A percentile compares a stretch with the other conserved stretches of the same genome.
Evolutionary conservation across 257 asterid genomes (phyloP).

Genomic region (Gentiana straminea): DNA sequence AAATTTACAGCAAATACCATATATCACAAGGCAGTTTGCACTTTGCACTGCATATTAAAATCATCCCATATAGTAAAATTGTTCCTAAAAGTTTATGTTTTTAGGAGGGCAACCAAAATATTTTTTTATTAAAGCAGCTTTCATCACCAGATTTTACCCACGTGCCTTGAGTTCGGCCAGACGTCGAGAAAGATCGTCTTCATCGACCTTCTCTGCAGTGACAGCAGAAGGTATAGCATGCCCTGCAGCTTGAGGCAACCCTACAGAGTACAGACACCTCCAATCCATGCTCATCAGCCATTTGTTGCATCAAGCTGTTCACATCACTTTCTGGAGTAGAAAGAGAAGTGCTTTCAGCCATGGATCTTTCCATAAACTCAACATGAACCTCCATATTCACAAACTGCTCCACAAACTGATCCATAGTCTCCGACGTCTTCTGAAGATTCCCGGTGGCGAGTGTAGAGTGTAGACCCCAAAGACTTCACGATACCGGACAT

Average conservation of each 20-base stretch:
- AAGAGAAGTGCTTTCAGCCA: conserved; percentile 94
- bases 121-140: too few species aligned
- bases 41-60: too few species aligned
- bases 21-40: too few species aligned
- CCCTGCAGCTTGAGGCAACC: conserved; percentile 71
- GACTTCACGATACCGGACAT: conserved; percentile 86
- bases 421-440: conserved; percentile 99
- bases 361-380: conserved; percentile 96
- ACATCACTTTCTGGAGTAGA: conserved; percentile 94
- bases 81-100: too few species aligned
- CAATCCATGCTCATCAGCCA: conserved; percentile 93
- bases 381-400: conserved; percentile 99
- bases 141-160: conserved; percentile 58
- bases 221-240: conserved; percentile 52
- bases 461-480: conserved; percentile 74
- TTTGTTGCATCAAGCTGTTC: conserved; percentile 86
- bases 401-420: conserved; percentile 79
- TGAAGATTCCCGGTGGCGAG: conserved; percentile 89
- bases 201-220: conserved; percentile 63
- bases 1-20: too few species aligned
- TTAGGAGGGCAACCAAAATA: too few species aligned
- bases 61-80: too few species aligned
- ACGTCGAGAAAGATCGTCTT: conserved; percentile 85
- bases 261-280: too few species aligned
- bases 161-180: conserved; percentile 96